Base-by-base conservation (phyloP, 2,329 filamentous ascomycete genomes). In the Talaromyces sp. region DNA sequence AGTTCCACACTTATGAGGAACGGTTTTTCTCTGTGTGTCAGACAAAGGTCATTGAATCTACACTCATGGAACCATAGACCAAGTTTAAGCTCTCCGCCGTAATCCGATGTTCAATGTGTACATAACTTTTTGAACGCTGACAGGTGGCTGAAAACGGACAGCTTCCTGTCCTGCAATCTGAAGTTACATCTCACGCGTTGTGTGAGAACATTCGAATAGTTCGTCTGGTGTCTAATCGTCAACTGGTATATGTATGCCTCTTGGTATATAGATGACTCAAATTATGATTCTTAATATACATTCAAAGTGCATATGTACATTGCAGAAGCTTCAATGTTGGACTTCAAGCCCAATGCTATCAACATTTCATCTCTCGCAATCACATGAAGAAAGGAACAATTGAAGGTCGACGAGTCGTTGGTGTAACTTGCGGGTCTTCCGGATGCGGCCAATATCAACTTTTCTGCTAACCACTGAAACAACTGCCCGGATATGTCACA, bases 1-100 rank as follows among this genome's bases (percentile, higher is more conserved):
- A 17, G 14, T n/a, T 9, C 43, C 35, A 31, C 14, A 9, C 31
- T 35, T 21, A 41, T 21, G 19, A 46, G 21, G 17, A 41, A 55
- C n/a, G 10, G 12, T 7, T 11, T 46, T 24, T 32, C 38, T 24
- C 31, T 46, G 19, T 60, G 48, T 63, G 58, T 59, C 59, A 63
- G 46, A 56, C 19, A 53, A 27, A 63, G 59, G 59, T 61, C 54
- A 56, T 43, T 50, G 31, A 50, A 17, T 31, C 32, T 19, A 50
- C 46, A 27, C 14, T 11, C 21, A 17, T 3, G 12, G 29, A 60
- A 54, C 60, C 48, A 27, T 54, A 56, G 57, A 9, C 38, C 48
- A 59, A 53, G 24, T 29, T 48, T 52, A 56, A 41, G 24, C 27
- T 41, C 54, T 62, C 56, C 60, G 60, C 43, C 46, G 32, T 46